Conservation (phyloP, 2,329 filamentous ascomycete genomes). For the Myriosclerotinia duriaeana region DNA sequence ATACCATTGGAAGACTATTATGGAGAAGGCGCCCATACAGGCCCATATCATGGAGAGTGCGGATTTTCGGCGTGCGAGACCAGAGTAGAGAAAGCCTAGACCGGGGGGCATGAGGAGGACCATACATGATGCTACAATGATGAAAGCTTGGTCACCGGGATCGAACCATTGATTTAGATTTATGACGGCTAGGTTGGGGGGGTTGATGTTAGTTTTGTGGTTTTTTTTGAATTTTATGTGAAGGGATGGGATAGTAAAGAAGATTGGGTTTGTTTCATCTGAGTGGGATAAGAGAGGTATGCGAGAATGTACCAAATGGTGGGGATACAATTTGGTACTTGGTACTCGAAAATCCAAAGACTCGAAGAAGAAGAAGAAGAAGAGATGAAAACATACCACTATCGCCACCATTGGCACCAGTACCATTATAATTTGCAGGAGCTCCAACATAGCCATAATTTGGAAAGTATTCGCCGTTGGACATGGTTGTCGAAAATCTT, state of each 20-base stretch:
- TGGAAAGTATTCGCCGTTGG: conserved; percentile 29
- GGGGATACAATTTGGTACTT: neutral
- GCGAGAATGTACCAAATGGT: conserved; percentile 5
- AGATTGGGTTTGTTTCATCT: neutral
- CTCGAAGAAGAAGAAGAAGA: too few relatives aligned
- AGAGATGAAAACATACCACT: conserved; percentile 37
- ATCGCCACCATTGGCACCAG: conserved; percentile 43
- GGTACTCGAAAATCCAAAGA: neutral
- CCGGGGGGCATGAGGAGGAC: conserved; percentile 96
- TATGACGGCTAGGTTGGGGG: conserved; percentile 59
- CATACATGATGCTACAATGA: conserved; percentile 86
- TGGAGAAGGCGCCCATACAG: conserved; percentile 87
- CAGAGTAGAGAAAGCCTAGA: conserved; percentile 96
- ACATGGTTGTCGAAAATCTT: neutral
- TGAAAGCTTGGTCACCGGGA: conserved; percentile 89
- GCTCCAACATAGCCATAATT: conserved; percentile 57
- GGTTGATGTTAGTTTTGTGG: conserved; percentile 17
- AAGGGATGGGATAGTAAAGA: neutral
- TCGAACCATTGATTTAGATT: conserved; percentile 97
- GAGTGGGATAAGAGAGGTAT: conserved; percentile 7
- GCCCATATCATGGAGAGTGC: conserved; percentile 97
- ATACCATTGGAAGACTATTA: conserved; percentile 98
- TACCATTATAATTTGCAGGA: conserved; percentile 62
- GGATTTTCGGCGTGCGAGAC: conserved; percentile 95
- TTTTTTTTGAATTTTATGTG: neutral